These are phyloP conservation scores for Vaccinium corymbosum DNA, from an alignment of 148 eudicot species.

Conservation along the genomic window DNA sequence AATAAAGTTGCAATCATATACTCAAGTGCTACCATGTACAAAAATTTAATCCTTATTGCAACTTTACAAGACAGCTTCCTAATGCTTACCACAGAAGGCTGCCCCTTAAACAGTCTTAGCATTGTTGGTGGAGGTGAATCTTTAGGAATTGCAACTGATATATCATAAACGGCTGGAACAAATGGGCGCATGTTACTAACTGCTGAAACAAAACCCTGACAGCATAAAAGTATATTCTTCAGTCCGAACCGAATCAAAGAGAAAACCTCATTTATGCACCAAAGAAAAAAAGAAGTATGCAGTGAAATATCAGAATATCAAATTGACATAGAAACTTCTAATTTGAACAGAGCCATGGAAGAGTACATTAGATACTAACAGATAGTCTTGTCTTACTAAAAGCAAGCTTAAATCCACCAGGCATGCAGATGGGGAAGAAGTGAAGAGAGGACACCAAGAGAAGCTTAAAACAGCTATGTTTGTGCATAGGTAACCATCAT, in stretches of 20 bases:
- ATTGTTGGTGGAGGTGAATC: constrained; percentile 74
- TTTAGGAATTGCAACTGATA: constrained; percentile 78
- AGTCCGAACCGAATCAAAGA: not conserved
- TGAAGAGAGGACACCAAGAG: not conserved
- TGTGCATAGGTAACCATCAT: not conserved
- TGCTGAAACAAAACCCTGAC: constrained; percentile 90
- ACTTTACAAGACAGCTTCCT: constrained; percentile 4
- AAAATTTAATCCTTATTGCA: not conserved
- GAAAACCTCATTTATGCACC: not conserved
- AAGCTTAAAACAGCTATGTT: not conserved
- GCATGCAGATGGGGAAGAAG: not conserved
- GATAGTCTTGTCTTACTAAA: not conserved
- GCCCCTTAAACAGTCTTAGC: constrained; percentile 84
- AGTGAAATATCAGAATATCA: not conserved
- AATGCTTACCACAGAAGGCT: constrained; percentile 78
- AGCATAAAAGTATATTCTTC: not conserved
- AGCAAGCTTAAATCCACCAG: not conserved
- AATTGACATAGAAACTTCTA: not conserved
- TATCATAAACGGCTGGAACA: constrained; percentile 86
- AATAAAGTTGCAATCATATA: not conserved
- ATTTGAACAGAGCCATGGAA: not conserved
- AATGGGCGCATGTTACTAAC: constrained; percentile 84
- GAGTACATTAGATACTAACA: too few relatives aligned
- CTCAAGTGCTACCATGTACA: not conserved
- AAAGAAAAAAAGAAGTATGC: not conserved